Conservation (phyloP, 306 rosid species). For the Fragaria ananassa region DNA sequence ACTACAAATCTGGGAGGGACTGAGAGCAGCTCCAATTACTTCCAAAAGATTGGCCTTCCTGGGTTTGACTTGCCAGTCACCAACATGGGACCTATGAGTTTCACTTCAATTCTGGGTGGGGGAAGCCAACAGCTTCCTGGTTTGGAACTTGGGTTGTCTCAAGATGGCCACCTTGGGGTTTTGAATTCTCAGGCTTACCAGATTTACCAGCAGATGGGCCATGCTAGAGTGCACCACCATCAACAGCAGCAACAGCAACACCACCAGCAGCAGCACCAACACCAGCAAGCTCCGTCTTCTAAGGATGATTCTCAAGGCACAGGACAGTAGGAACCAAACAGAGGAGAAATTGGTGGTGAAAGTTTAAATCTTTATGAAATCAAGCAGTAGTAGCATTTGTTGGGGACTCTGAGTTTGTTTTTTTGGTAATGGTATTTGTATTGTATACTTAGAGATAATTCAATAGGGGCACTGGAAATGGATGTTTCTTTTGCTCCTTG, state of each 20-base stretch:
- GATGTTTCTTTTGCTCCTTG: slow-evolving; percentile 51
- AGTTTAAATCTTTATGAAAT: slow-evolving; percentile 17
- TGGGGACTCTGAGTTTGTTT: slow-evolving; percentile 34
- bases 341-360: neutral
- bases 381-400: slow-evolving; percentile 36
- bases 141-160: slow-evolving; percentile 86
- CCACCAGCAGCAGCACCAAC: slow-evolving; percentile 31
- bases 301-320: slow-evolving; percentile 96
- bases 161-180: slow-evolving; percentile 89
- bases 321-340: slow-evolving; percentile 44
- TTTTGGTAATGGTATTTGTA: slow-evolving; percentile 41
- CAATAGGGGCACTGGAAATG: slow-evolving; percentile 47
- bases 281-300: slow-evolving; percentile 36
- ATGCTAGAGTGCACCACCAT: slow-evolving; percentile 49
- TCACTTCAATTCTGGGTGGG: slow-evolving; percentile 91
- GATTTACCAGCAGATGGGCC: slow-evolving; percentile 97
- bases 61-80: slow-evolving; percentile 69
- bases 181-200: slow-evolving; percentile 74
- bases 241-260: slow-evolving; percentile 40
- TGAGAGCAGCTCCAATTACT: slow-evolving; percentile 65
- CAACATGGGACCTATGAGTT: slow-evolving; percentile 83
- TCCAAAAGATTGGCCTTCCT: slow-evolving; percentile 76
- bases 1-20: slow-evolving; percentile 34
- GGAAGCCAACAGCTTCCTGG: slow-evolving; percentile 73
- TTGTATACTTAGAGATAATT: slow-evolving; percentile 49